phyloP scores from a whole-genome alignment of 768 basidiomycete genomes.

The Erythrobasidium yunnanense region DNA sequence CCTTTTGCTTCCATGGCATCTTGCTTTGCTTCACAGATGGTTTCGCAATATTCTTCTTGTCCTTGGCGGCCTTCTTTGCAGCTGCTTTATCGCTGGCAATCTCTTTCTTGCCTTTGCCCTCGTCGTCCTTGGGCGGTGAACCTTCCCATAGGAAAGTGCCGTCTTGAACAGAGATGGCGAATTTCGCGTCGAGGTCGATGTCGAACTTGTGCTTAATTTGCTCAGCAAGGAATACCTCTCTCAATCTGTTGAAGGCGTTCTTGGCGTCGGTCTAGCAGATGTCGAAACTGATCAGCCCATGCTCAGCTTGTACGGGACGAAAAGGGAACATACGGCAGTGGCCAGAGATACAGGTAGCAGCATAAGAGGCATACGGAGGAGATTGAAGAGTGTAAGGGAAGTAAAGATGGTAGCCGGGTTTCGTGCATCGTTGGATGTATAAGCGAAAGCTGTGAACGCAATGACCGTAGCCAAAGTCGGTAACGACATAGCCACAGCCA shows the following conservation, averaged over 20 bases:
- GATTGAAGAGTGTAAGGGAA: slow-evolving; percentile 71
- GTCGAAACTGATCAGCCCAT: background rate
- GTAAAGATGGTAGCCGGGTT: slow-evolving; percentile 67
- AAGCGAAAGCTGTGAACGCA: slow-evolving; percentile 59
- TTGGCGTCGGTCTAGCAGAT: slow-evolving; percentile 55
- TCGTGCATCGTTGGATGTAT: slow-evolving; percentile 54
- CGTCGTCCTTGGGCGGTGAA: slow-evolving; percentile 48
- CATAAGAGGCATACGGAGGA: slow-evolving; percentile 49
- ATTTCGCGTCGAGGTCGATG: slow-evolving; percentile 51
- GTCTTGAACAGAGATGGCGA: slow-evolving; percentile 56
- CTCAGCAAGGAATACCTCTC: slow-evolving; percentile 75
- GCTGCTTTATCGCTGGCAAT: slow-evolving; percentile 29
- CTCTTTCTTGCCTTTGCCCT: slow-evolving; percentile 34
- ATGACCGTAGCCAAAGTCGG: slow-evolving; percentile 68
- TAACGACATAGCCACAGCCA: slow-evolving; percentile 42
- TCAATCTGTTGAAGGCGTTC: slow-evolving; percentile 66
- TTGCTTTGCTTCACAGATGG: slow-evolving; percentile 24
- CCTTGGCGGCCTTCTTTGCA: background rate
- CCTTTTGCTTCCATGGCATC: slow-evolving; percentile 15
- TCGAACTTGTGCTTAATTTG: slow-evolving; percentile 52
- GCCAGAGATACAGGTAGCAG: slow-evolving; percentile 26
- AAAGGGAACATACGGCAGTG: slow-evolving; percentile 7
- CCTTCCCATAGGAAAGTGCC: slow-evolving; percentile 82
- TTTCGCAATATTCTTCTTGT: background rate
- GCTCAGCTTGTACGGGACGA: slow-evolving; percentile 50